phyloP scores from a whole-genome alignment of 2,329 filamentous ascomycete species.

The Aspergillus thermomutatus region DNA sequence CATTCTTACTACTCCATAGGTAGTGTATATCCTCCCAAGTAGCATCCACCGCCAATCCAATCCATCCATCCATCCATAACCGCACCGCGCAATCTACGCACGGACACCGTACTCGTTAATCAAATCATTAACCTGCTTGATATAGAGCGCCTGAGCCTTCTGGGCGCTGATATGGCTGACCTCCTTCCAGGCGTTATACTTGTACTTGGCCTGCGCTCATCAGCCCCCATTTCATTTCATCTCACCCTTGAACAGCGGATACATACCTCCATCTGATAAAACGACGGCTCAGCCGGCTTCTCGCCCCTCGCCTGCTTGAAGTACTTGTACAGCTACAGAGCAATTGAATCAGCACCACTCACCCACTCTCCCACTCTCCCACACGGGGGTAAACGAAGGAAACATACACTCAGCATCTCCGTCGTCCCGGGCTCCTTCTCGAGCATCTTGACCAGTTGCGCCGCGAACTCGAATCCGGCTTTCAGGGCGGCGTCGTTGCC shows the following conservation, averaged over 20 bases:
- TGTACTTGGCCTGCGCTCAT: conserved; percentile 83
- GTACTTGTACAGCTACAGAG: conserved; percentile 16
- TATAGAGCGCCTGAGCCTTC: conserved; percentile 73
- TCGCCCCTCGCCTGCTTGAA: conserved; percentile 15
- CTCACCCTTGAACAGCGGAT: no score
- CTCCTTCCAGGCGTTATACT: conserved; percentile 74
- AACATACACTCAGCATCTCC: conserved; percentile 33
- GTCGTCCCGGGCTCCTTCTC: conserved; percentile 18
- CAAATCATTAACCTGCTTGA: conserved; percentile 67
- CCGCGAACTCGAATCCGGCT: conserved; percentile 30
- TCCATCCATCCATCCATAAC: not conserved
- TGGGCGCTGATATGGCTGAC: conserved; percentile 61
- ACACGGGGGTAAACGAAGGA: not conserved
- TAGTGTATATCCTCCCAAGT: conserved; percentile 1
- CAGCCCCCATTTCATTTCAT: no score
- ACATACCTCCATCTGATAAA: conserved; percentile 18
- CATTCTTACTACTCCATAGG: not conserved
- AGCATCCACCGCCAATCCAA: not conserved
- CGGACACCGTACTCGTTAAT: conserved; percentile 62
- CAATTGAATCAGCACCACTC: not conserved
- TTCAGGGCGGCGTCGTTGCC: conserved; percentile 22
- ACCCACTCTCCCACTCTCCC: not conserved
- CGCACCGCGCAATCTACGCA: conserved; percentile 2
- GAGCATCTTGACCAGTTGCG: conserved; percentile 29
- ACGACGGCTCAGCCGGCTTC: conserved; percentile 14